A percentile compares a stretch with the other conserved stretches of the same genome.
phyloP scores from a whole-genome alignment of 129 eudicot species.

The Kitagawia praeruptora region DNA sequence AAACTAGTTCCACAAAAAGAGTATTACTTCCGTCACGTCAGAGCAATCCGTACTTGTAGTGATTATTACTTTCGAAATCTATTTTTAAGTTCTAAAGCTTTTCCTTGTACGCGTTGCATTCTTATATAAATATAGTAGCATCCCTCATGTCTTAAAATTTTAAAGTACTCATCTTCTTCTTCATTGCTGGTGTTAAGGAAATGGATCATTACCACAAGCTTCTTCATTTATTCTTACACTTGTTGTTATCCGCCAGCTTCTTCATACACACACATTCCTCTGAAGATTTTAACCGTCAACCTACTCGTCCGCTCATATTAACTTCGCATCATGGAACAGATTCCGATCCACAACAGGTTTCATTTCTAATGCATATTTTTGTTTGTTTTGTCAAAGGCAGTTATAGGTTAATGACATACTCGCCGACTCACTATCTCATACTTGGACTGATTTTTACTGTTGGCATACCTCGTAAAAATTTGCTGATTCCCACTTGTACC shows the following conservation, averaged over 20 bases:
- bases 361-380: neutral
- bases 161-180: neutral
- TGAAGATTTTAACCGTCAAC: slow-evolving; percentile 32
- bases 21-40: slow-evolving; percentile 36
- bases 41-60: slow-evolving; percentile 11
- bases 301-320: slow-evolving; percentile 38
- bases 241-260: neutral
- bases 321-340: slow-evolving; percentile 35
- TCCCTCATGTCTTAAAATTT: neutral
- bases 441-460: neutral
- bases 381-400: neutral
- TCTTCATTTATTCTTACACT: neutral
- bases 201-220: neutral
- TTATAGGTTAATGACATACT: neutral
- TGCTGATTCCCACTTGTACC: too few species aligned
- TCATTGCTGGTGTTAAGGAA: neutral
- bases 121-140: neutral
- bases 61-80: neutral
- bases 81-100: neutral
- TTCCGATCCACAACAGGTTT: slow-evolving; percentile 63
- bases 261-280: slow-evolving; percentile 7
- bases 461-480: too few species aligned
- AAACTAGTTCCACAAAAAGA: neutral
- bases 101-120: neutral
- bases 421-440: neutral